Evolutionary conservation across 2,329 filamentous ascomycete species (phyloP), one percentile per base, ranked within the genome.

Genomic region (Fusarium staphyleae): DNA sequence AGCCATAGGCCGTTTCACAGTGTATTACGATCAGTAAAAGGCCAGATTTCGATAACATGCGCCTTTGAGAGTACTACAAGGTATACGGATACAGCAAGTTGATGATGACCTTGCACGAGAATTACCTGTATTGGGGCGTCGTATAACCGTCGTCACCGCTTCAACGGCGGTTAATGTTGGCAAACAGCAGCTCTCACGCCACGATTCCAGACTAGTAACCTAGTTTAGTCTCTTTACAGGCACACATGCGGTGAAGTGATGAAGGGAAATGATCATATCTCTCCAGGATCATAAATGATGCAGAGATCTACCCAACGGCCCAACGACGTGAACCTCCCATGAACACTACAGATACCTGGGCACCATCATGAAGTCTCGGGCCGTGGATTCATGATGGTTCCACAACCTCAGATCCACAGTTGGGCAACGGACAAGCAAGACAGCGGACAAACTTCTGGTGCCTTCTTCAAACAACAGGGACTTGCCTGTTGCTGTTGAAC

Each of bases 281-380:
- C 12, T 24, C 11, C 33, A 24, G 7, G 7, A 5, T 8, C 7
- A 24, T 24, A 24, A 24, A 24, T 24, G 22, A 24, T 24, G 22
- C 14, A 24, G 22, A 24, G 45, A 53, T 45, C 15, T 36, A 24
- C 44, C 36, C 48, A 53, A 29, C 18, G 29, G 36, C 32, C 39
- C 54, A 53, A 48, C 52, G 29, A 37, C 5, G 14, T 36, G 16
- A 18, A 22, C 43, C 33, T 18, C 16, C 18, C 15, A 30, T 35
- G 33, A 33, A 45, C 35, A 34, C 12, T 40, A 22, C 24, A 16
- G 49, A 54, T 48, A 37, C 33, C 39, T 24, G n/a, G n/a, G n/a
- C n/a, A 24, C 22, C 46, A 54, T 53, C 37, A 54, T 54, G 40
- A 56, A 43, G 50, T 43, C 55, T 29, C 34, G 41, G 47, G 30